Base-by-base conservation (phyloP, 1,284 basidiomycete genomes). In the Chalciporus sp. region DNA sequence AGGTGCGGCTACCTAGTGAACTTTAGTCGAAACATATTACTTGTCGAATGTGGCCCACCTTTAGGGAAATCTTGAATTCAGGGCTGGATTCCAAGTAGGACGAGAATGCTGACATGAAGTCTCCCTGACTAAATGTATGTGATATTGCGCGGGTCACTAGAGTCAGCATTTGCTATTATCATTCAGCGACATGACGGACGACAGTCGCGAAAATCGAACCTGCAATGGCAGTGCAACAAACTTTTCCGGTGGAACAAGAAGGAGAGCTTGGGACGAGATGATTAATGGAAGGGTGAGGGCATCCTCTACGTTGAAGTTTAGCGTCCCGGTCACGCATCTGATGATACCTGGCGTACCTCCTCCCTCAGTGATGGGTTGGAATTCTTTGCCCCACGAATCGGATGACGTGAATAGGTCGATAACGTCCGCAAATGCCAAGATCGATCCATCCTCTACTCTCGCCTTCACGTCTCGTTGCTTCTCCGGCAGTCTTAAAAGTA, bases 381-480 rank as follows among this genome's bases (percentile, higher is more conserved):
- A 90, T 61, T 90, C 86, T 45, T 72, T 77, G 62, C 84, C 82
- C 88, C 88, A 90, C 31, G 78, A 80, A 35, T 71, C 71, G 4
- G 70, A 67, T 11, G 65, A 72, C 9, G 44, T 56, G 58, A 84
- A 82, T n/a, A 76, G 66, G 59, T 90, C 88, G 67, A 89, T 80
- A 8, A 84, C 78, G 65, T 90, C 88, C 8, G 89, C 88, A 31
- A 89, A 73, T 4, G 85, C 80, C 29, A 91, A 73, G 16, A 90
- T 75, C 26, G 83, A 65, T 62, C 86, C 83, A 53, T 87, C 80
- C 66, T 91, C 85, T 6, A 85, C 76, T 45, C 63, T 67, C 3
- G 70, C 72, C 49, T 76, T 77, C 42, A 65, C 64, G 9, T 68
- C 63, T 23, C 44, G 49, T 42, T 43, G 57, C 37, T 53, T 61